These are phyloP conservation scores for Fonsecaea pugnacius DNA, from an alignment of 2,329 filamentous ascomycete genomes.

Conservation along the genomic window DNA sequence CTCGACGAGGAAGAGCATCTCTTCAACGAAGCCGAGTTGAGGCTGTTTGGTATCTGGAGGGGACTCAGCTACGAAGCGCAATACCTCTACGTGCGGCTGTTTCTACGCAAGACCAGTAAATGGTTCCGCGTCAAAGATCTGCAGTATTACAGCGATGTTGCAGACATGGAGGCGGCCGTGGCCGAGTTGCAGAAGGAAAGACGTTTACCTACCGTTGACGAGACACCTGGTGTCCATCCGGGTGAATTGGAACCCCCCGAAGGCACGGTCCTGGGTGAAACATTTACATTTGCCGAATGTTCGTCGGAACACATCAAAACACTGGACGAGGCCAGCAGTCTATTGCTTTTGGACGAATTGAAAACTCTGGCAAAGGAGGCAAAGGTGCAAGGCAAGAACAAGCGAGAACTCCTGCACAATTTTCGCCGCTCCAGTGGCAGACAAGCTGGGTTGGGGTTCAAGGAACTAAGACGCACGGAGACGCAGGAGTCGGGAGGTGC, in stretches of 20 bases:
- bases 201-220: slow-evolving; percentile 56
- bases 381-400: slow-evolving; percentile 85
- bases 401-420: slow-evolving; percentile 75
- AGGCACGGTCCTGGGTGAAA: slow-evolving; percentile 56
- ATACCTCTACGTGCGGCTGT: slow-evolving; percentile 88
- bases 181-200: slow-evolving; percentile 64
- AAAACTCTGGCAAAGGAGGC: slow-evolving; percentile 82
- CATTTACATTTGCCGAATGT: slow-evolving; percentile 78
- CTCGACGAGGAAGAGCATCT: slow-evolving; percentile 85
- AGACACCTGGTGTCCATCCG: slow-evolving; percentile 46
- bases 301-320: slow-evolving; percentile 74
- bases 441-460: slow-evolving; percentile 75
- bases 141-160: slow-evolving; percentile 81
- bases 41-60: slow-evolving; percentile 77
- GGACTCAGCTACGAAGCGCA: slow-evolving; percentile 79
- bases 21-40: slow-evolving; percentile 77
- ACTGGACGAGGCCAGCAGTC: slow-evolving; percentile 78
- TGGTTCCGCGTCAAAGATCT: slow-evolving; percentile 85
- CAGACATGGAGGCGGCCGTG: slow-evolving; percentile 71
- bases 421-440: slow-evolving; percentile 73
- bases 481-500: slow-evolving; percentile 56
- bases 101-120: slow-evolving; percentile 84
- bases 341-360: slow-evolving; percentile 85
- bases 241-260: slow-evolving; percentile 56
- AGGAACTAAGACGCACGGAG: slow-evolving; percentile 68